Conservation (phyloP, 345 rosid genomes). For the Hevea brasiliensis region DNA sequence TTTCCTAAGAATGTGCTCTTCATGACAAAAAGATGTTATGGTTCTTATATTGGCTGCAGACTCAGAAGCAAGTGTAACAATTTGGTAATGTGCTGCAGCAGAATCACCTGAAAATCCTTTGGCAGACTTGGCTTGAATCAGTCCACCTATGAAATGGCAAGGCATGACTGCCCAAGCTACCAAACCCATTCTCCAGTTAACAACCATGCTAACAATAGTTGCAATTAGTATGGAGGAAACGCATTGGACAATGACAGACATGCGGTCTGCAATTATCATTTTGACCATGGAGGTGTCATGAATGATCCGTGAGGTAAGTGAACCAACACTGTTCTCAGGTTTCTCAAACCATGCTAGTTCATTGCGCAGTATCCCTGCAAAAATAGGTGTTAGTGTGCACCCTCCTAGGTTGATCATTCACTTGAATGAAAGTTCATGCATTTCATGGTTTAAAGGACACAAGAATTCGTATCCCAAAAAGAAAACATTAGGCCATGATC, state of each 20-base stretch:
- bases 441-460: background rate
- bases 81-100: slow-evolving; percentile 44
- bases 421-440: background rate
- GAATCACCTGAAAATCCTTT: slow-evolving; percentile 62
- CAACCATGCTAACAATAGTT: slow-evolving; percentile 51
- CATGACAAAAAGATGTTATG: slow-evolving; percentile 64
- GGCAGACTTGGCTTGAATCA: slow-evolving; percentile 67
- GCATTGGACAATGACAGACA: slow-evolving; percentile 69
- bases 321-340: slow-evolving; percentile 47
- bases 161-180: slow-evolving; percentile 88
- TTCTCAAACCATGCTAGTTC: slow-evolving; percentile 70
- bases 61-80: slow-evolving; percentile 54
- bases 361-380: slow-evolving; percentile 51
- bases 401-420: background rate
- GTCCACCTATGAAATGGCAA: slow-evolving; percentile 73
- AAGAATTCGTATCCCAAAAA: background rate
- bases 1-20: slow-evolving; percentile 47
- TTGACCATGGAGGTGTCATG: slow-evolving; percentile 60
- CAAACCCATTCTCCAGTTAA: slow-evolving; percentile 61
- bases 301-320: slow-evolving; percentile 49
- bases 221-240: slow-evolving; percentile 65
- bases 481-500: background rate
- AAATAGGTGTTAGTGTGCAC: background rate
- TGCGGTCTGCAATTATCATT: slow-evolving; percentile 58
- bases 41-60: slow-evolving; percentile 57